Base-by-base conservation (phyloP, 768 basidiomycete species). In the Phaeotremella fagi region DNA sequence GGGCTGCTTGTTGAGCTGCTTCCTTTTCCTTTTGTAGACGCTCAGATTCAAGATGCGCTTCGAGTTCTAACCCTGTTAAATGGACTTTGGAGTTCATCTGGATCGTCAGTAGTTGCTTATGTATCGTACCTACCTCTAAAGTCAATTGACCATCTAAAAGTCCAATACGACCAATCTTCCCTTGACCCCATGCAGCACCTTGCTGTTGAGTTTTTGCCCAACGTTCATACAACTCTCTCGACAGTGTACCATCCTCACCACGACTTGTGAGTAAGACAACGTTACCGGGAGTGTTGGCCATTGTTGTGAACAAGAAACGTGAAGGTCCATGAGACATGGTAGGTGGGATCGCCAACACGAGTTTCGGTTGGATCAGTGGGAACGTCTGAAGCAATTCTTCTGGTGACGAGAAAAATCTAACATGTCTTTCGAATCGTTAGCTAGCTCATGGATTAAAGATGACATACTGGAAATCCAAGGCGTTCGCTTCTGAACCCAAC, bases 281-380 rank as follows among this genome's bases (percentile, higher is more conserved):
- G 61, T 94, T 94, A 55, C 85, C 85, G 0, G 86, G 82, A 3
- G 85, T 80, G 5, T 83, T 79, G 3, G 90, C 90, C 75, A 97
- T 91, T 48, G 89, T 83, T 15, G 83, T 80, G 71, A 99, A 97
- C 3, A 98, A 74, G 28, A 82, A 79, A 41, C 95, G 82, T 0
- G 91, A 92, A 7, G 88, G 85, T 1, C 94, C 94, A 64, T 97
- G 87, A 0, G 90, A 92, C 44, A 99, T 79, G 3, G 89, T 89
- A 1, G 89, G 85, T 1, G 95, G 95, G 24, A 94, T 86, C 0
- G 91, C 90, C 15, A 99, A 80, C 56, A 99, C 88, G 47, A 97
- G 81, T 70, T 98, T 98, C 0, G 95, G 90, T 52, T 88, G 83
- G 59, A 86, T 85, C 2, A 87, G 86, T 0, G 89, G 88, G 65